Evolutionary conservation across 305 asterid genomes (phyloP).

Genomic region (Ilex paraguariensis): DNA sequence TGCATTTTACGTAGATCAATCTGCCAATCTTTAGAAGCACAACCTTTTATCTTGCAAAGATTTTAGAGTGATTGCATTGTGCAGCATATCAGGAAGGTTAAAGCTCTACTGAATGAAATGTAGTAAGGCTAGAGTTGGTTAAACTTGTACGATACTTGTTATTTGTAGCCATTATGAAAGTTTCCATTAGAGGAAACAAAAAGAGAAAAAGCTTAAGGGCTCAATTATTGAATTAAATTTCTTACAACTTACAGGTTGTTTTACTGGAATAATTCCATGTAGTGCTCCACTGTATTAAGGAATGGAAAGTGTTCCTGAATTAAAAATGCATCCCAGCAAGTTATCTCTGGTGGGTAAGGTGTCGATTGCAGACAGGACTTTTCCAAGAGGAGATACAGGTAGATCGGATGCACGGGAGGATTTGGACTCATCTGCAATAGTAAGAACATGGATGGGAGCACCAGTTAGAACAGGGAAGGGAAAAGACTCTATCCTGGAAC

Average conservation of each 20-base stretch:
- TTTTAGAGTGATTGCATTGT: too few relatives aligned
- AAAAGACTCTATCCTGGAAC: constrained; percentile 45
- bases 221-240: constrained; percentile 1
- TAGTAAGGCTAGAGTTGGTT: too few relatives aligned
- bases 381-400: constrained; percentile 34
- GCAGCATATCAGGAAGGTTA: too few relatives aligned
- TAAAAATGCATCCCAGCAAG: constrained; percentile 46
- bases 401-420: constrained; percentile 14
- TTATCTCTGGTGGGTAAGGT: constrained; percentile 34
- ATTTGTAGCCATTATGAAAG: too few relatives aligned
- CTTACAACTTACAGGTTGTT: constrained; percentile 1
- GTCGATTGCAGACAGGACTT: constrained; percentile 26
- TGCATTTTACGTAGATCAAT: too few relatives aligned
- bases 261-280: constrained; percentile 24
- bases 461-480: constrained; percentile 51
- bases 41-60: too few relatives aligned
- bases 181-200: too few relatives aligned
- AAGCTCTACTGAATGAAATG: too few relatives aligned
- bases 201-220: too few relatives aligned
- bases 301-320: constrained; percentile 68
- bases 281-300: constrained; percentile 49
- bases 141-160: too few relatives aligned
- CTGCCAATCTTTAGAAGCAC: too few relatives aligned
- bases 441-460: constrained; percentile 52
- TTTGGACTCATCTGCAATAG: too few relatives aligned